Percentiles rank a stretch among this genome's conserved stretches.
Conservation (phyloP, 225 moss, liverwort and hornwort species). For the Takakia lepidozioides region DNA sequence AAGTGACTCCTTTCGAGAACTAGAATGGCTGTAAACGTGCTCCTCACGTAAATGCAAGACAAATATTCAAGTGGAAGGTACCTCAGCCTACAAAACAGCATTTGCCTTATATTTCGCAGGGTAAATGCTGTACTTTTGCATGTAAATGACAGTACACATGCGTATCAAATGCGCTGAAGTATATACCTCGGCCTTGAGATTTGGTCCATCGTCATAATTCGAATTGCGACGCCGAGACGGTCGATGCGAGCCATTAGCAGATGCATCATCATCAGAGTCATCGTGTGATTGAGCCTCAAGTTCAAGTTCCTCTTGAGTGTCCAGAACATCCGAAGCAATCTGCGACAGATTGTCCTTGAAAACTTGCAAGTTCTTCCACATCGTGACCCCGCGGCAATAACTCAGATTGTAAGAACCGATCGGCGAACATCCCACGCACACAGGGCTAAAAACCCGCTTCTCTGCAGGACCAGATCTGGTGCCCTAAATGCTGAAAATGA, state of each 20-base stretch:
- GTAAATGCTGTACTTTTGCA: no score
- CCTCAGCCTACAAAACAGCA: not conserved
- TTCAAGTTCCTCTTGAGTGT: constrained; percentile 72
- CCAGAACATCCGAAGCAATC: constrained; percentile 94
- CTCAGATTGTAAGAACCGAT: no score
- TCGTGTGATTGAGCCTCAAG: constrained; percentile 40
- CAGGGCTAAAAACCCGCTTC: no score
- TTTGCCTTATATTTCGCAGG: not conserved
- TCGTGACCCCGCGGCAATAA: no score
- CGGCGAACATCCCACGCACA: no score
- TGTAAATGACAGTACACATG: not conserved
- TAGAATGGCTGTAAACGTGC: no score
- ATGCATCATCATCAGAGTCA: constrained; percentile 31
- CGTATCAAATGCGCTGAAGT: not conserved
- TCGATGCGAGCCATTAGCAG: constrained; percentile 20
- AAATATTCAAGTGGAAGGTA: not conserved
- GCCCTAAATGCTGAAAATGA: no score
- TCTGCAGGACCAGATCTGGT: no score
- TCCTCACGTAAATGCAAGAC: no score
- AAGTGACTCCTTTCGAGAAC: no score
- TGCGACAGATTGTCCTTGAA: constrained; percentile 97
- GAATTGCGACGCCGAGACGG: constrained; percentile 19
- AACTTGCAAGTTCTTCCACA: constrained; percentile 94
- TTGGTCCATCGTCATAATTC: constrained; percentile 30
- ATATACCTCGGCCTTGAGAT: constrained; percentile 40